Evolutionary conservation across 306 rosid genomes (phyloP).

Genomic region (Vigna radiata): DNA sequence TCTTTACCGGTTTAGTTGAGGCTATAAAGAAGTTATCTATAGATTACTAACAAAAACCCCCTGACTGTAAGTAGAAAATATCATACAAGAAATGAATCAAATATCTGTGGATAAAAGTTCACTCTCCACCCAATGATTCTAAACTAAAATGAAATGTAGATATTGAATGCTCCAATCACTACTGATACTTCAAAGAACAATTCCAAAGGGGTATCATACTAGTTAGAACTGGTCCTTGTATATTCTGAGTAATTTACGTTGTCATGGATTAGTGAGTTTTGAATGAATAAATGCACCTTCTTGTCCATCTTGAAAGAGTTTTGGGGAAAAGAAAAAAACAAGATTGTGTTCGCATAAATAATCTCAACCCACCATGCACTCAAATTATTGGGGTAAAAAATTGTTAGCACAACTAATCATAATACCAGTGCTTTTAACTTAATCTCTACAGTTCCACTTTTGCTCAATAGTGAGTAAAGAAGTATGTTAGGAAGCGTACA

Average conservation of each 20-base stretch:
- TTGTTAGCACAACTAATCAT: neutral
- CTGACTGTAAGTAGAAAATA: conserved; percentile 65
- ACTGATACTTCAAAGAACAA: conserved; percentile 16
- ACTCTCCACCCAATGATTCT: no score
- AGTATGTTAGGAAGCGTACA: neutral
- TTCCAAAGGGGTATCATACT: conserved; percentile 1
- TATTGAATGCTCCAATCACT: conserved; percentile 18
- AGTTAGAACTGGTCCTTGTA: neutral
- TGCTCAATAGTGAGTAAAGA: conserved; percentile 17
- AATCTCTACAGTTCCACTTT: conserved; percentile 10
- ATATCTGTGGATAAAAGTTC: neutral
- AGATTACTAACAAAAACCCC: conserved; percentile 53
- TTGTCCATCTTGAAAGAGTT: neutral
- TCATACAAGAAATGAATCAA: conserved; percentile 28
- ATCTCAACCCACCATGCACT: conserved; percentile 1
- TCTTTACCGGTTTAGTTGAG: conserved; percentile 2
- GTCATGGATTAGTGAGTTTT: neutral
- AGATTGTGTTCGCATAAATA: neutral
- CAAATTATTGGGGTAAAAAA: conserved; percentile 22
- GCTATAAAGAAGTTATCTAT: conserved; percentile 26
- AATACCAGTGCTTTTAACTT: conserved; percentile 1
- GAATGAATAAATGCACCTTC: neutral
- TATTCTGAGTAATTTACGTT: neutral
- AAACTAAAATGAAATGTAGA: conserved; percentile 35
- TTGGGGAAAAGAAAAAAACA: neutral